Evolutionary conservation across 1,284 basidiomycete genomes (phyloP), one percentile per base, ranked within the genome.

Genomic region (Irpex lacteus): DNA sequence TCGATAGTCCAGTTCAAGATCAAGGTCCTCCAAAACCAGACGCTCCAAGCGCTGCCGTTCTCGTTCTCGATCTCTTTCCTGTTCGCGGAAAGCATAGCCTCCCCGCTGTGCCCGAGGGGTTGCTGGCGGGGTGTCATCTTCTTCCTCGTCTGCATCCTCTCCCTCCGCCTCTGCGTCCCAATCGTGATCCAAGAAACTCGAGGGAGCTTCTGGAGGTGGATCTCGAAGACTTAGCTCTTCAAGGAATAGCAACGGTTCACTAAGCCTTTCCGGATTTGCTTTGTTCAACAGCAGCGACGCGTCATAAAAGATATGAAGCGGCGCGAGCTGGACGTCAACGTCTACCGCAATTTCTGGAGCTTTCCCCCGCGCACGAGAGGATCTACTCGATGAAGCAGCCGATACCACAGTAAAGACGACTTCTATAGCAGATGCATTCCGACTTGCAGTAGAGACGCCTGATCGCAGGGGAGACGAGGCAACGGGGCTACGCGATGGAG

Each of bases 271-370:
- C 62, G 47, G 71, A 70, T 56, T 73, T 61, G 69, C 81, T 61
- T 68, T 78, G 61, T 74, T 80, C 69, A 78, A 77, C 57, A 75
- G 77, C 68, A 72, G 72, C 40, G 80, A 84, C n/a, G 93, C 77
- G 72, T 96, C 93, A 37, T 92, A 63, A 71, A 94, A 93, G 11
- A 91, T 54, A 70, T 94, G 93, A 5, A 94, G 69, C 1, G 92
- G 88, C 1, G 80, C 77, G 4, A 90, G 63, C 18, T 77, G 71
- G 52, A 85, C 67, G 36, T 81, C 76, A 5, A 83, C 61, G 8
- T 75, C 70, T 32, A 69, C 37, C 9, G 58, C 54, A 60, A 37
- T 59, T 19, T 26, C 65, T 6, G 60, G 59, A 13, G 55, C 52
- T 37, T 66, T 65, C 3, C 68, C 62, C 55, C 57, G 58, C 1